These are phyloP conservation scores for Eryngium alpinum DNA, from an alignment of 140 eudicot species.

Conservation along the genomic window DNA sequence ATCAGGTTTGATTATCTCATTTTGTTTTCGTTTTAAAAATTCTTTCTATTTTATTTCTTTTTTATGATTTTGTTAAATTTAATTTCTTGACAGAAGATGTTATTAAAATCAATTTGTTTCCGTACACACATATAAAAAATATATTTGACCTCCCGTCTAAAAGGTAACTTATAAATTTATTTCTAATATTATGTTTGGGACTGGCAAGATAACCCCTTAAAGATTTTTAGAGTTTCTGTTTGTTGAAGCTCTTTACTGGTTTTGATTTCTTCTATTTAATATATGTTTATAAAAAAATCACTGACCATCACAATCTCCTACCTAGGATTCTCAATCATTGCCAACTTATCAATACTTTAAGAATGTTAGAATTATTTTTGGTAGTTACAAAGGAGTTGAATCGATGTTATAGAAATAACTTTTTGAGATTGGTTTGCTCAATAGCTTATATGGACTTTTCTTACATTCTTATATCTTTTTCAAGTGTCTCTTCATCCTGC, in stretches of 20 bases:
- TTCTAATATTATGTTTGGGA: too few relatives aligned
- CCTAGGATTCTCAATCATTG: slow-evolving; percentile 82
- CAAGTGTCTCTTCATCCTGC: too few relatives aligned
- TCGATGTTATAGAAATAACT: too few relatives aligned
- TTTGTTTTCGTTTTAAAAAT: background rate
- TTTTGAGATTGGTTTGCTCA: too few relatives aligned
- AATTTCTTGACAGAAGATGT: background rate
- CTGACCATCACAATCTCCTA: slow-evolving; percentile 33
- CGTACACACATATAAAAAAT: background rate
- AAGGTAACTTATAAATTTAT: slow-evolving; percentile 45
- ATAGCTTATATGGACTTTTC: too few relatives aligned
- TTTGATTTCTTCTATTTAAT: background rate
- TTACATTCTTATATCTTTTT: too few relatives aligned
- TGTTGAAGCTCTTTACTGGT: background rate
- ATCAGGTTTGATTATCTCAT: background rate
- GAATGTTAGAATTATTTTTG: slow-evolving; percentile 75
- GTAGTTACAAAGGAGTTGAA: slow-evolving; percentile 59
- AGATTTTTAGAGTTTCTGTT: background rate
- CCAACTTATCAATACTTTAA: slow-evolving; percentile 92
- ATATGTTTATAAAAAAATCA: slow-evolving; percentile 71
- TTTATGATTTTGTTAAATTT: background rate
- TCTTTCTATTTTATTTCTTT: background rate
- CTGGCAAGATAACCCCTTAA: too few relatives aligned
- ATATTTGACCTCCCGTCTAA: slow-evolving; percentile 74
- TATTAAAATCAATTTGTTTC: background rate